These are phyloP conservation scores for Neonectria hederae DNA, from an alignment of 2,329 filamentous ascomycete genomes.

Conservation along the genomic window DNA sequence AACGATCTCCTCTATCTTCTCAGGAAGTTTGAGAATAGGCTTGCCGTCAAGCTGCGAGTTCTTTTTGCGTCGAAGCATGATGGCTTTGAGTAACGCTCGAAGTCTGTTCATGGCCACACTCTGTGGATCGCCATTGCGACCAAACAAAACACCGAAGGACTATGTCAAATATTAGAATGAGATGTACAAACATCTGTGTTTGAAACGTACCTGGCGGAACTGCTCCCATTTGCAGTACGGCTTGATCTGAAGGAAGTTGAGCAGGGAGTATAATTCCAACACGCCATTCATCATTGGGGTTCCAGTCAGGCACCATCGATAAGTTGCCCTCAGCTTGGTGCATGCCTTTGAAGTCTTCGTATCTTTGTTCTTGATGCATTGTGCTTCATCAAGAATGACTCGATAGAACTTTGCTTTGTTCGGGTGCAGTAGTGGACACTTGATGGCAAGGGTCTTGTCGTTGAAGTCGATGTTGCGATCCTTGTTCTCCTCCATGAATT, in stretches of 20 bases:
- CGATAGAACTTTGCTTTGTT: slow-evolving; percentile 74
- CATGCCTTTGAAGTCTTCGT: slow-evolving; percentile 79
- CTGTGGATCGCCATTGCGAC: slow-evolving; percentile 58
- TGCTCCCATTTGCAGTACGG: slow-evolving; percentile 74
- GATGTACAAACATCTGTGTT: background rate
- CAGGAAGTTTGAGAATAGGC: slow-evolving; percentile 80
- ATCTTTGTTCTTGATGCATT: slow-evolving; percentile 81
- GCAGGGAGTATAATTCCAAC: slow-evolving; percentile 78
- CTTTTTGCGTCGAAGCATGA: slow-evolving; percentile 86
- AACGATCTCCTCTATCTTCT: slow-evolving; percentile 79
- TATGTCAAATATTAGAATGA: slow-evolving; percentile 28
- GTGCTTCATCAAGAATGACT: slow-evolving; percentile 87
- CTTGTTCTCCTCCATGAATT: slow-evolving; percentile 59
- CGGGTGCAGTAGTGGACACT: slow-evolving; percentile 69
- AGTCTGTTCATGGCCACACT: slow-evolving; percentile 75
- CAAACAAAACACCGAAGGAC: slow-evolving; percentile 55
- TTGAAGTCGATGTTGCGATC: slow-evolving; percentile 51
- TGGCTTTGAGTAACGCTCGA: slow-evolving; percentile 79
- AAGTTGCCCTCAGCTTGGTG: slow-evolving; percentile 70
- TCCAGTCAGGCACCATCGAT: slow-evolving; percentile 82
- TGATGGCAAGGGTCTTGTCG: slow-evolving; percentile 47
- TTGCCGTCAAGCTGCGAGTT: slow-evolving; percentile 80
- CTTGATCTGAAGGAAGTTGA: slow-evolving; percentile 79
- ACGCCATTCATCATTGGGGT: slow-evolving; percentile 92
- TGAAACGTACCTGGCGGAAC: slow-evolving; percentile 64